Conservation (phyloP, 208 protist genomes). For the Strigomonas culicis region DNA sequence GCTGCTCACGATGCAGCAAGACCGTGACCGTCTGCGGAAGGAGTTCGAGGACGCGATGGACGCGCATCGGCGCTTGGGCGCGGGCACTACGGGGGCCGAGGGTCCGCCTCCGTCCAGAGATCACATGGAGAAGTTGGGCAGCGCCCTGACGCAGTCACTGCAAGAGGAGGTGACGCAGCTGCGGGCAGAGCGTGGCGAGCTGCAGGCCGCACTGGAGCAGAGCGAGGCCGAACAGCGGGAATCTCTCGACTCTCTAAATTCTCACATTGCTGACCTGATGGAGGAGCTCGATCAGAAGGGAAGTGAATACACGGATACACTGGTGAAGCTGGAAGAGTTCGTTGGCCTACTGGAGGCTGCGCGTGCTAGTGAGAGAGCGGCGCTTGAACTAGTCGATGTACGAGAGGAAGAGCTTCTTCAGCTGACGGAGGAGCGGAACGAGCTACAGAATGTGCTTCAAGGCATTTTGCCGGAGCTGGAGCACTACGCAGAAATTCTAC, state of each 20-base stretch:
- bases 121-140: too few relatives aligned
- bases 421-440: constrained; percentile 14
- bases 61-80: not conserved
- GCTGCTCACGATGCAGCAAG: constrained; percentile 18
- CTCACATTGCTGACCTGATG: constrained; percentile 42
- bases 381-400: constrained; percentile 24
- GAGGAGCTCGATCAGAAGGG: constrained; percentile 39
- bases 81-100: not conserved
- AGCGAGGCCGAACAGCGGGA: constrained; percentile 21
- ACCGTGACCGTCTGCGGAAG: not conserved
- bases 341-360: constrained; percentile 50
- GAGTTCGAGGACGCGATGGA: constrained; percentile 21
- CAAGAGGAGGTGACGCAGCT: constrained; percentile 19
- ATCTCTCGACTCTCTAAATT: constrained; percentile 30
- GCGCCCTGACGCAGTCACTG: constrained; percentile 17
- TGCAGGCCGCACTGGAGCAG: constrained; percentile 17
- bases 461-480: constrained; percentile 4
- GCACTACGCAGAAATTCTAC: not conserved
- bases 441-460: not conserved
- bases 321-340: constrained; percentile 71
- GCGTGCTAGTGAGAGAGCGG: constrained; percentile 42
- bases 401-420: constrained; percentile 35
- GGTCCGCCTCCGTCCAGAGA: not conserved
- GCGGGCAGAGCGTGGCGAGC: constrained; percentile 14
- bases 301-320: constrained; percentile 32